Evolutionary conservation across 805 yeast genomes (phyloP), one percentile per base, ranked within the genome.

Genomic region (Barnettozyma siamensis): DNA sequence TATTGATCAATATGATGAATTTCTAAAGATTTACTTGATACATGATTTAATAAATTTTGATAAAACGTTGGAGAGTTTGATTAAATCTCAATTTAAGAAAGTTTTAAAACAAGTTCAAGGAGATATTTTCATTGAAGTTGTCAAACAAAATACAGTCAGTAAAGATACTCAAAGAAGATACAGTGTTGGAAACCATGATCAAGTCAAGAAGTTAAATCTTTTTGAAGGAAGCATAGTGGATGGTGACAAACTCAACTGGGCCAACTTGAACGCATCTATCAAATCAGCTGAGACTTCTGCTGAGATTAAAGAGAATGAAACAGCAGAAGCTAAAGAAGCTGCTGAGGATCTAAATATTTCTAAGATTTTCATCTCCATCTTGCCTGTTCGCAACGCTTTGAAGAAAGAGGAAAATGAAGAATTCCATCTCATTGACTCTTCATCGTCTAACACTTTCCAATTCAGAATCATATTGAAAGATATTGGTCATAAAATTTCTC

Each of bases 161-260:
- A 38, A 47, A 12, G 31, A 48, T 28, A 31, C 31, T 11, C 47
- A 51, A 8, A 37, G 44, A 37, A 33, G 44, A 37, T 33, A 33
- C 18, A 41, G 44, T n/a, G 40, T 41, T 19, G 44, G 44, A 3
- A 38, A 34, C 12, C 44, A 41, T 33, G 53, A 50, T 3, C 63
- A 53, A 26, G 50, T 41, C 33, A 59, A 56, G 24, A 75, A 76
- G 37, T 72, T 91, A 53, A 82, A 83, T 47, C 60, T 85, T 50
- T 87, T 88, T 57, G 66, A 72, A 17, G 97, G 97, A 8, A 83
- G 83, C 48, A 54, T 78, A 1, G 74, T 78, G 33, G 95, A 88
- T 59, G 97, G 93, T 12, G 94, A 85, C 54, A 91, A 93, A 60
- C 73, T 93, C 44, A 83, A 94, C 31, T 72, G 76, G 53, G 98